phyloP scores from a whole-genome alignment of 2,329 filamentous ascomycete genomes.

The Paecilomyces niveus region DNA sequence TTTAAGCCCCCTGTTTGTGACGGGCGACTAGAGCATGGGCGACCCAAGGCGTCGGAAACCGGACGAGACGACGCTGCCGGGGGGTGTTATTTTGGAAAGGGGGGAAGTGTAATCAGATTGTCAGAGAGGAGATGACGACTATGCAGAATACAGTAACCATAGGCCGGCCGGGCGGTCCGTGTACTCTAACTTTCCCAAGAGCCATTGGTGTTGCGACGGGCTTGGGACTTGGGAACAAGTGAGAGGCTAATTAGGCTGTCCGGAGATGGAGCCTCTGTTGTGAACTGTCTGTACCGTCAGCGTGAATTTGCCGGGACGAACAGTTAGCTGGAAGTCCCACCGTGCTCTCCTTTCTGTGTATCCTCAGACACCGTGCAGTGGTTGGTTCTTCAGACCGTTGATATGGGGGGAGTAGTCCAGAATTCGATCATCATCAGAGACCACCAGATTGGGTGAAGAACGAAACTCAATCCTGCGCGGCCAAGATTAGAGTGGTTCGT shows the following conservation, averaged over 20 bases:
- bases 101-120: background rate
- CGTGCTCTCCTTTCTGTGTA: background rate
- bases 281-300: background rate
- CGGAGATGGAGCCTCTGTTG: background rate
- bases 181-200: background rate
- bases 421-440: background rate
- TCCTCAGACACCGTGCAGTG: background rate
- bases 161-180: background rate
- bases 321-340: background rate
- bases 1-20: constrained; percentile 6
- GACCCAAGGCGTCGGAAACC: constrained; percentile 7
- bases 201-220: background rate
- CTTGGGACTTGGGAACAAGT: background rate
- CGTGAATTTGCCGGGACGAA: background rate
- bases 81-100: background rate
- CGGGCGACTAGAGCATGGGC: constrained; percentile 9
- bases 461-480: background rate
- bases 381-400: background rate
- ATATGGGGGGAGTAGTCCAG: background rate
- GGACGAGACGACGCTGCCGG: background rate
- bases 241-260: background rate
- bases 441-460: background rate
- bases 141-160: background rate
- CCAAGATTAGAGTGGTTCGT: background rate
- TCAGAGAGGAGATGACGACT: background rate